Conservation (phyloP, 108 stramenopile species). For the Cyclotella baltica region DNA sequence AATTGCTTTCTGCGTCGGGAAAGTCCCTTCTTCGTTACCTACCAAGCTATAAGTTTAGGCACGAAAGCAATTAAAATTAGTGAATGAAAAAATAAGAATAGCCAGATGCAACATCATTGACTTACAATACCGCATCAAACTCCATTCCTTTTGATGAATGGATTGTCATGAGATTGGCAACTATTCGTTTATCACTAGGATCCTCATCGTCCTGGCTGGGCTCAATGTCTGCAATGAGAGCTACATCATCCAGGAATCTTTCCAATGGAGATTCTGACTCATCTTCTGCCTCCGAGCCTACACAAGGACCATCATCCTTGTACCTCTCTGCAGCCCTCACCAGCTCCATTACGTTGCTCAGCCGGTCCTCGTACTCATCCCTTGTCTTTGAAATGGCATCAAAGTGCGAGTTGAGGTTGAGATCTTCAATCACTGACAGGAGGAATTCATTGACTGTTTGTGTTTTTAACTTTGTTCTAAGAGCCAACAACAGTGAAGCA, state of each 20-base stretch:
- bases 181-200: constrained; percentile 50
- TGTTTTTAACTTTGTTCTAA: constrained; percentile 51
- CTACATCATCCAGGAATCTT: constrained; percentile 82
- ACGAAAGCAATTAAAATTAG: background rate
- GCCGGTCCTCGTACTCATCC: constrained; percentile 74
- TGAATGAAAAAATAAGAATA: background rate
- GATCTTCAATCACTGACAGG: constrained; percentile 56
- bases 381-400: constrained; percentile 77
- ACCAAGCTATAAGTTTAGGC: constrained; percentile 48
- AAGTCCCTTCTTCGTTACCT: constrained; percentile 88
- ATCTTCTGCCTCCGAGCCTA: constrained; percentile 26
- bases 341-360: constrained; percentile 73
- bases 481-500: constrained; percentile 55
- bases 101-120: background rate
- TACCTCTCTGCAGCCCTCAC: constrained; percentile 69
- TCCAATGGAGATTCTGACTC: constrained; percentile 55
- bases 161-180: constrained; percentile 89
- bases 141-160: constrained; percentile 95
- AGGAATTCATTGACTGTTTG: constrained; percentile 59
- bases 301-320: constrained; percentile 59
- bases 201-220: constrained; percentile 35
- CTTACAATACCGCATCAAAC: constrained; percentile 87
- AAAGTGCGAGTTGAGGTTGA: constrained; percentile 68
- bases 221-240: constrained; percentile 77
- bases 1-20: constrained; percentile 67